phyloP scores from a whole-genome alignment of 2,329 filamentous ascomycete genomes.

The Seiridium cupressi region DNA sequence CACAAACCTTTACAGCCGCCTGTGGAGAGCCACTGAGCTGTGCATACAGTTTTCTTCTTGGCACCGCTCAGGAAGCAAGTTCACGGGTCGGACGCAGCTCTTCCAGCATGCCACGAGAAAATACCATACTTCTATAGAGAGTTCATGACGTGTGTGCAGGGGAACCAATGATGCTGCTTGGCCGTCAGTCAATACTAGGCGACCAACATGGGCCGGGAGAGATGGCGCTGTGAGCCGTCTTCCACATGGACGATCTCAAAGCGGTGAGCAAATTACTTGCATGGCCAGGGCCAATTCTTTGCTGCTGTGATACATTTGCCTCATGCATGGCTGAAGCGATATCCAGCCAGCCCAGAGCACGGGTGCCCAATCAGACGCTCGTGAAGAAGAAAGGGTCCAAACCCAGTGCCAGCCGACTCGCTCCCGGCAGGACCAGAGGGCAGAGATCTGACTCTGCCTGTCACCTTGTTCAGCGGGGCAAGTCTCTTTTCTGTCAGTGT shows the following conservation, averaged over 20 bases:
- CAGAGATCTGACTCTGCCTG: background rate
- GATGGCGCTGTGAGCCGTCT: background rate
- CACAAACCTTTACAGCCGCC: background rate
- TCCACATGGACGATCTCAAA: background rate
- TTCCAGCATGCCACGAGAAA: background rate
- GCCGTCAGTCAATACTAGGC: background rate
- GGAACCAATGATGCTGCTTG: too few relatives aligned
- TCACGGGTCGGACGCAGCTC: background rate
- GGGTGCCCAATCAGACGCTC: conserved; percentile 4
- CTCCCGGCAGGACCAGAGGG: background rate
- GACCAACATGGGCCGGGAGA: background rate
- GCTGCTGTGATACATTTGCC: background rate
- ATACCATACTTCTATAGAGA: background rate
- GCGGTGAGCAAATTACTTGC: conserved; percentile 6
- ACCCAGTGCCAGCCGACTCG: background rate
- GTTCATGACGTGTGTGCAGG: background rate
- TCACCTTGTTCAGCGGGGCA: conserved; percentile 3
- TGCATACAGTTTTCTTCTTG: background rate
- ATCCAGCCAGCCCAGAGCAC: conserved; percentile 5
- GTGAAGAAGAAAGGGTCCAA: background rate
- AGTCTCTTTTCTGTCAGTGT: background rate
- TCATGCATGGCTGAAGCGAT: background rate
- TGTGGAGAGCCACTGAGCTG: background rate
- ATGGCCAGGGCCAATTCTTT: background rate
- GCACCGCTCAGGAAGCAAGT: background rate